Conservation (phyloP, 257 asterid species). For the Marsdenia floribunda region DNA sequence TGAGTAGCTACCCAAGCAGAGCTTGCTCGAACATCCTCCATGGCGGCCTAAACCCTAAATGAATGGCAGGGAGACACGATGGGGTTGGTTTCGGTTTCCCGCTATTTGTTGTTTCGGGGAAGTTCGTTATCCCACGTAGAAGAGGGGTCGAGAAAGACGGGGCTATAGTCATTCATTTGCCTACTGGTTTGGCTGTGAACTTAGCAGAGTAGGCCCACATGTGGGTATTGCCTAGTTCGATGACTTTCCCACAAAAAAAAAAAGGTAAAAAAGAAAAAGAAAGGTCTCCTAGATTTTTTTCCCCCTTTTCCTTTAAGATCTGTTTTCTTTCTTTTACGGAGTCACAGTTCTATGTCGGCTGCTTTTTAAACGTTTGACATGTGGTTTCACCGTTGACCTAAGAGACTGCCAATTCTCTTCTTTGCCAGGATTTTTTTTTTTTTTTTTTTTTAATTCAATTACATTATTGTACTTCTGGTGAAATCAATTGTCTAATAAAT, state of each 20-base stretch:
- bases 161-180: neutral
- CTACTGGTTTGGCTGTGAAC: neutral
- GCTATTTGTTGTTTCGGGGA: constrained; percentile 6
- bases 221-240: neutral
- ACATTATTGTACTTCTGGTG: too few species aligned
- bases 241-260: neutral
- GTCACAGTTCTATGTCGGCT: too few species aligned
- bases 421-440: too few species aligned
- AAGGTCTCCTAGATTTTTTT: neutral
- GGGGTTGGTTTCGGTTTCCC: neutral
- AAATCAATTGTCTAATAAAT: too few species aligned
- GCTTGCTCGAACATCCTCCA: constrained; percentile 82
- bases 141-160: neutral
- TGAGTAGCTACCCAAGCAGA: constrained; percentile 88
- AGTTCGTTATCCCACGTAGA: neutral
- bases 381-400: too few species aligned
- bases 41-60: constrained; percentile 27
- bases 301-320: neutral
- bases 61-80: neutral
- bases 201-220: neutral
- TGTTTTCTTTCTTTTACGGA: too few species aligned
- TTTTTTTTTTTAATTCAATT: too few species aligned
- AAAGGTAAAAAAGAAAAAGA: neutral
- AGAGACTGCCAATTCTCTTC: too few species aligned
- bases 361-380: too few species aligned